These are phyloP conservation scores for Takashimella tepidaria DNA, from an alignment of 1,284 basidiomycete species.

Conservation along the genomic window DNA sequence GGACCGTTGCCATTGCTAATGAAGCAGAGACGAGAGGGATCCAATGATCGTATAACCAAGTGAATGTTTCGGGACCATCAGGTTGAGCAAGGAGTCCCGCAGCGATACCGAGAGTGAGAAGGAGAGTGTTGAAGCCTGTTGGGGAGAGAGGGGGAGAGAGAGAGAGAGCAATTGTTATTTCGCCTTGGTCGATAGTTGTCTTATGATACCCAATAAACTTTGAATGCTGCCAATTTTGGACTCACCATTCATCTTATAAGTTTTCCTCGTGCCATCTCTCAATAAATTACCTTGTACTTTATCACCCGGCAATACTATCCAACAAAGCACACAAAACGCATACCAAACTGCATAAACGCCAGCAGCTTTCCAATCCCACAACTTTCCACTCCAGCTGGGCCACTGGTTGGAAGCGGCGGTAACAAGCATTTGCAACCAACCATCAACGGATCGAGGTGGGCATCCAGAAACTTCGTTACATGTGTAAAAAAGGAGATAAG, in stretches of 20 bases:
- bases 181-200: no score
- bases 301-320: slow-evolving; percentile 81
- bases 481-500: slow-evolving; percentile 76
- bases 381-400: slow-evolving; percentile 43
- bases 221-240: no score
- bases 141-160: background rate
- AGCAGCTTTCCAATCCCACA: slow-evolving; percentile 76
- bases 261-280: slow-evolving; percentile 69
- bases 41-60: slow-evolving; percentile 89
- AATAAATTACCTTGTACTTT: slow-evolving; percentile 72
- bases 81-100: slow-evolving; percentile 60
- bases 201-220: no score
- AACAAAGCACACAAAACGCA: slow-evolving; percentile 72
- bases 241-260: slow-evolving; percentile 93
- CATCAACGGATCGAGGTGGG: slow-evolving; percentile 54
- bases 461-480: slow-evolving; percentile 78
- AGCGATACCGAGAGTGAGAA: slow-evolving; percentile 68
- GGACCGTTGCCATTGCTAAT: slow-evolving; percentile 68
- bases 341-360: slow-evolving; percentile 86
- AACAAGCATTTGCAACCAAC: slow-evolving; percentile 30
- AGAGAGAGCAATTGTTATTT: background rate
- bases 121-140: slow-evolving; percentile 77
- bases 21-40: slow-evolving; percentile 81
- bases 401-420: slow-evolving; percentile 10
- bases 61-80: slow-evolving; percentile 72